phyloP scores from a whole-genome alignment of 2,329 filamentous ascomycete genomes.

The Colletotrichum cereale region DNA sequence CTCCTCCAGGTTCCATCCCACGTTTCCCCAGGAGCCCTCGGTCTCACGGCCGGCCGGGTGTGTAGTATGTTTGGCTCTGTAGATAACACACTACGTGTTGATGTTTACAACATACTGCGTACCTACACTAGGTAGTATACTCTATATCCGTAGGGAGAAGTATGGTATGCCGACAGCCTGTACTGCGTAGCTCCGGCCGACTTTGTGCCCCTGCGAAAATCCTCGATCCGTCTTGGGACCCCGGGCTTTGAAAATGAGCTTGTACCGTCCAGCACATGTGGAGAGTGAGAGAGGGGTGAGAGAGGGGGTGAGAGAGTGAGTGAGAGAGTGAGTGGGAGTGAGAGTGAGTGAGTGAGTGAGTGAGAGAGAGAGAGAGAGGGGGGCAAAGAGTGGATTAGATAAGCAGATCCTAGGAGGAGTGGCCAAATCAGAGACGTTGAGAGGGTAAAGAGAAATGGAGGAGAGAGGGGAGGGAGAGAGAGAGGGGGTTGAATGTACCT shows the following conservation, averaged over 20 bases:
- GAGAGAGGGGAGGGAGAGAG: background rate
- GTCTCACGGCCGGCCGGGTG: background rate
- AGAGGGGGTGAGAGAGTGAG: background rate
- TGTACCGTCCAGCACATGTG: constrained; percentile 13
- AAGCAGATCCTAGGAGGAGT: background rate
- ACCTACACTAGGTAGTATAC: background rate
- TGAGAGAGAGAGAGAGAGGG: background rate
- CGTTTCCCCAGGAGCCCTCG: background rate
- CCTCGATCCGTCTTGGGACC: background rate
- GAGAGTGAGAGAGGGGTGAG: background rate
- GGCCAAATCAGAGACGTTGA: background rate
- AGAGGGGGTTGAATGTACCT: too few relatives aligned
- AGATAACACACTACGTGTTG: too few relatives aligned
- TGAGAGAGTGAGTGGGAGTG: background rate
- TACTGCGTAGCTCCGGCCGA: too few relatives aligned
- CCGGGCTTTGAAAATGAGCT: constrained; percentile 19
- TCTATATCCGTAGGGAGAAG: background rate
- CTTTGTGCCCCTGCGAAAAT: constrained; percentile 13
- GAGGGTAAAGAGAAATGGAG: background rate
- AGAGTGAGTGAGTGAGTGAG: background rate
- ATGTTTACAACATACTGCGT: too few relatives aligned
- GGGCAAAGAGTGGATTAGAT: constrained; percentile 1
- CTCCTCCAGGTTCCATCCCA: constrained; percentile 3
- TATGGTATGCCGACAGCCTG: background rate
- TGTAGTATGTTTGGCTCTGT: too few relatives aligned